These are phyloP conservation scores for Hippophae rhamnoides DNA, from an alignment of 306 rosid species.

Conservation along the genomic window DNA sequence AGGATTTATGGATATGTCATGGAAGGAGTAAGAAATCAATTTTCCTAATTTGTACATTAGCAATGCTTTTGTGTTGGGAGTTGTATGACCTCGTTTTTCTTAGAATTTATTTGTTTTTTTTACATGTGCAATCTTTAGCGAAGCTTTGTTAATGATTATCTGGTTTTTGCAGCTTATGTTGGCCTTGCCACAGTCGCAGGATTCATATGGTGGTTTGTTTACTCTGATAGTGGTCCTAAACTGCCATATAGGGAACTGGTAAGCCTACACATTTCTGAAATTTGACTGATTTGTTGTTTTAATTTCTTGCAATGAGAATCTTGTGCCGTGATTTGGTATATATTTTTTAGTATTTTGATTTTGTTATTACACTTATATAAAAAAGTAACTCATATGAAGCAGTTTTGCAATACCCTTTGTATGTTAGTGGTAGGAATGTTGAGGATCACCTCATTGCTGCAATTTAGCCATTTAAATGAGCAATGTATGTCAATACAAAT, in stretches of 20 bases:
- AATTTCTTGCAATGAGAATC: not conserved
- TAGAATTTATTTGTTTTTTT: not conserved
- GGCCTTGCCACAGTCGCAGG: constrained; percentile 94
- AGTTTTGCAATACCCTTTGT: too few relatives aligned
- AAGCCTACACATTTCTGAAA: constrained; percentile 23
- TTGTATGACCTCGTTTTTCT: not conserved
- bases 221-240: constrained; percentile 80
- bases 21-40: too few relatives aligned
- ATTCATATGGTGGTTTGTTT: constrained; percentile 96
- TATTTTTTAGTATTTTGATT: too few relatives aligned
- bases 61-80: not conserved
- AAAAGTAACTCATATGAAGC: too few relatives aligned
- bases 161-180: constrained; percentile 82
- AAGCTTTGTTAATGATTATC: not conserved
- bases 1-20: too few relatives aligned
- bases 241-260: constrained; percentile 80
- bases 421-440: too few relatives aligned
- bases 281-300: constrained; percentile 1
- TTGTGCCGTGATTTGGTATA: too few relatives aligned
- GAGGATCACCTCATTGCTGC: too few relatives aligned
- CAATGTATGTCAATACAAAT: too few relatives aligned
- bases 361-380: too few relatives aligned
- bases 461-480: too few relatives aligned
- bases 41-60: not conserved
- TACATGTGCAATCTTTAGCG: constrained; percentile 1